Conservation (phyloP, 23 red algal genomes). For the Gracilaria gracilis region DNA sequence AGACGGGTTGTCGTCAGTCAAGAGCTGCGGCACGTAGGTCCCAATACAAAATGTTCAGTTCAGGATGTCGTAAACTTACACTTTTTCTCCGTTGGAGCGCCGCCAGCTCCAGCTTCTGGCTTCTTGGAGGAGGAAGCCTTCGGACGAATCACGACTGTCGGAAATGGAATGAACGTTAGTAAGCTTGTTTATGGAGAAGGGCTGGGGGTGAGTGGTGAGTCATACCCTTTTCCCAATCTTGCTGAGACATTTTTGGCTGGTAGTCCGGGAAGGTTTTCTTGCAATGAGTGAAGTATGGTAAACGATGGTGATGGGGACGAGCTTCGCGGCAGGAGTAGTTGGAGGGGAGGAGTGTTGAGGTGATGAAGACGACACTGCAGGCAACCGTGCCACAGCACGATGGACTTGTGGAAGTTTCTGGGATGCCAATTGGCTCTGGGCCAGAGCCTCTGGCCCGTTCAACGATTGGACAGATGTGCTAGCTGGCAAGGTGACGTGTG, state of each 20-base stretch:
- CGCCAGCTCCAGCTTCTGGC: constrained; percentile 17
- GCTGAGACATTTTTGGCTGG: constrained; percentile 7
- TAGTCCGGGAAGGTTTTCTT: background rate
- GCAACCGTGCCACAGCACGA: background rate
- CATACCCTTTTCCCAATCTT: constrained; percentile 34
- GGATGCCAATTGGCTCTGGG: background rate
- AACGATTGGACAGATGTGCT: background rate
- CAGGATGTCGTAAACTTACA: constrained; percentile 21
- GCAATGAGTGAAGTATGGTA: background rate
- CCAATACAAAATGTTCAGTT: background rate
- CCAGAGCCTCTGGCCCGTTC: background rate
- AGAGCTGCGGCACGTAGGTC: background rate
- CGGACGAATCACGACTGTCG: constrained; percentile 68
- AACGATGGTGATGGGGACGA: background rate
- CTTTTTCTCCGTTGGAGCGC: constrained; percentile 64
- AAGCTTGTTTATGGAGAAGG: background rate
- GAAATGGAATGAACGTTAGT: background rate
- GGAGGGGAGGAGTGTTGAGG: background rate
- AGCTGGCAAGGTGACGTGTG: constrained; percentile 5
- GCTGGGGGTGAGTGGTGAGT: background rate
- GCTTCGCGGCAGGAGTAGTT: no score
- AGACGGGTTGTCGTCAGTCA: background rate
- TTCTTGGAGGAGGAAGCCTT: constrained; percentile 49
- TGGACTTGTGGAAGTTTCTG: background rate
- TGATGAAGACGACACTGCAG: background rate